A percentile compares a stretch with the other conserved stretches of the same genome.
phyloP scores from a whole-genome alignment of 768 basidiomycete species.

The Kwoniella shandongensis region DNA sequence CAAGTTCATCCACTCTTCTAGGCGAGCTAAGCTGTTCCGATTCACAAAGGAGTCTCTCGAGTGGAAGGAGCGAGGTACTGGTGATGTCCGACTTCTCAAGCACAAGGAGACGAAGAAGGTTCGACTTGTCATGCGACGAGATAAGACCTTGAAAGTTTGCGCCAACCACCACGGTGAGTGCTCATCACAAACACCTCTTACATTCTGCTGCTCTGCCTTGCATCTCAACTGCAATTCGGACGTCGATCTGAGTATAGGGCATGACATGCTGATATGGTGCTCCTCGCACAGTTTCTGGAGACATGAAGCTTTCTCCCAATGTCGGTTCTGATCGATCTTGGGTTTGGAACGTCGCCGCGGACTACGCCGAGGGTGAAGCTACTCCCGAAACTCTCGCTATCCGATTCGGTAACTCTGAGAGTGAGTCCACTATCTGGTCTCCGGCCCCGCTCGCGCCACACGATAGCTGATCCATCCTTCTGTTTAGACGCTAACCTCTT shows the following conservation, averaged over 20 bases:
- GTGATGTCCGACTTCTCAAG: conserved; percentile 85
- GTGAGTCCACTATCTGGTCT: conserved; percentile 67
- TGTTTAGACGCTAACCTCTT: conserved; percentile 75
- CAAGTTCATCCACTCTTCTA: conserved; percentile 53
- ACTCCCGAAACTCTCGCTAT: conserved; percentile 95
- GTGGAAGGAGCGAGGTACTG: conserved; percentile 99
- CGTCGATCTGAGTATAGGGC: not conserved
- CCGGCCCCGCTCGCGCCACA: too few relatives aligned
- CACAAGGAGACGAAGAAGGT: conserved; percentile 89
- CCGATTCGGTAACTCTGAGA: conserved; percentile 93
- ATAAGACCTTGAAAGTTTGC: conserved; percentile 99
- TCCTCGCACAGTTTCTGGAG: conserved; percentile 64
- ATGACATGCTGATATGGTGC: not conserved
- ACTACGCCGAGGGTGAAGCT: conserved; percentile 86
- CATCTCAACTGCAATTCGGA: not conserved
- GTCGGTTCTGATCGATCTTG: conserved; percentile 98
- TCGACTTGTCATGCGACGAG: conserved; percentile 96
- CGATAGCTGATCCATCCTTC: not conserved
- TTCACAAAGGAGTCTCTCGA: conserved; percentile 75
- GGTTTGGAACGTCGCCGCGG: conserved; percentile 97
- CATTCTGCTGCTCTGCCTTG: too few relatives aligned
- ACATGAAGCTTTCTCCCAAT: conserved; percentile 95
- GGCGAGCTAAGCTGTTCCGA: conserved; percentile 97
- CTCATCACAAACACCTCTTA: not conserved
- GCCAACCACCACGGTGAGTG: conserved; percentile 88